Conservation (phyloP, 345 rosid species). For the Populus davidiana region DNA sequence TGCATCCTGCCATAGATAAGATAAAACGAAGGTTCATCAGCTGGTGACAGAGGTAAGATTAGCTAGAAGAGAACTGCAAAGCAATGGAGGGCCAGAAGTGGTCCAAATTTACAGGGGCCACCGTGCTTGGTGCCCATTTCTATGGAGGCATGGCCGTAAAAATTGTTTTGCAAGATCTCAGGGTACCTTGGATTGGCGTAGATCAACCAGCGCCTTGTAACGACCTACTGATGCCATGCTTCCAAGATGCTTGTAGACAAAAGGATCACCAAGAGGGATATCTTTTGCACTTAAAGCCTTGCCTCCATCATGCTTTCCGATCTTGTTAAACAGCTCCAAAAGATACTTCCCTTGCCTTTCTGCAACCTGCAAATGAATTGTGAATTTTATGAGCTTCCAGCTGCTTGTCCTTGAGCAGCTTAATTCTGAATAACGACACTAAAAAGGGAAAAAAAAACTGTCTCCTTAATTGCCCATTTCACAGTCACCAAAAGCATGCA, state of each 20-base stretch:
- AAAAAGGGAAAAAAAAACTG: background rate
- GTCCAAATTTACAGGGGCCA: background rate
- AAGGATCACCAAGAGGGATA: conserved; percentile 47
- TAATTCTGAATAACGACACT: background rate
- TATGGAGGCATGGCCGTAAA: no score
- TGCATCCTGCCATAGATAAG: conserved; percentile 37
- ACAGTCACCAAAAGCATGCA: background rate
- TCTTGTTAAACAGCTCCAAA: conserved; percentile 44
- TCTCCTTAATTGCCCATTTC: background rate
- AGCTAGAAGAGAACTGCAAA: background rate
- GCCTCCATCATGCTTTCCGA: conserved; percentile 55
- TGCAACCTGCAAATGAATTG: conserved; percentile 42
- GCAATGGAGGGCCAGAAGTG: background rate
- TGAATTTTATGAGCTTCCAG: background rate
- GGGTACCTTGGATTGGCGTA: conserved; percentile 60
- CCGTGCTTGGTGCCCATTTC: no score
- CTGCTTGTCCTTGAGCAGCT: background rate
- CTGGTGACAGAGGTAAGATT: background rate
- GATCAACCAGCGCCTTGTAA: conserved; percentile 66
- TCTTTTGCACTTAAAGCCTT: conserved; percentile 45
- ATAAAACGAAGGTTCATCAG: background rate
- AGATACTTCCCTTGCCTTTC: conserved; percentile 73
- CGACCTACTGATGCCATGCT: conserved; percentile 79
- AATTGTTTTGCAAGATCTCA: background rate
- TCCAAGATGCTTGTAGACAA: conserved; percentile 61